Evolutionary conservation across 1,284 basidiomycete genomes (phyloP).

Genomic region (Heterobasidion occidentale): DNA sequence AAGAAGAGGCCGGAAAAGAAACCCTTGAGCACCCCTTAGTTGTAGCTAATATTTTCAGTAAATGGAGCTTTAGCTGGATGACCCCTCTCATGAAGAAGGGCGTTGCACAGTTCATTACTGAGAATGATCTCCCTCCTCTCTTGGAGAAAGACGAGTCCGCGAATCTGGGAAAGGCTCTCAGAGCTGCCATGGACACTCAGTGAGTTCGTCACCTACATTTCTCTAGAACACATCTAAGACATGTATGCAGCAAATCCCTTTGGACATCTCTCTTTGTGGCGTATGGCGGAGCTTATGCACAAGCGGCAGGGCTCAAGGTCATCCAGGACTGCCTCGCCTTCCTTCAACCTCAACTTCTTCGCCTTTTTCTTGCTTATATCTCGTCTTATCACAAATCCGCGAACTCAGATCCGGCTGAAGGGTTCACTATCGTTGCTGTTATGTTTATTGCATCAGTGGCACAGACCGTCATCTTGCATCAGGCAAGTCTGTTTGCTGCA

Average conservation of each 20-base stretch:
- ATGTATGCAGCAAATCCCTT: slow-evolving; percentile 38
- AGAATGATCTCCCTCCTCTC: slow-evolving; percentile 70
- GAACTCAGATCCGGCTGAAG: slow-evolving; percentile 37
- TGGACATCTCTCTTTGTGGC: slow-evolving; percentile 69
- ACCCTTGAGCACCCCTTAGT: slow-evolving; percentile 65
- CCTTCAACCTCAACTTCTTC: slow-evolving; percentile 84
- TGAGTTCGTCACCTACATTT: slow-evolving; percentile 18
- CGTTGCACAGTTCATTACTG: slow-evolving; percentile 53
- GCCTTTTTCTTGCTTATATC: slow-evolving; percentile 77
- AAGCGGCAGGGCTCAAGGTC: slow-evolving; percentile 66
- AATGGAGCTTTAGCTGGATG: slow-evolving; percentile 77
- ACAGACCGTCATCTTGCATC: slow-evolving; percentile 84
- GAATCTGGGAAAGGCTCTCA: slow-evolving; percentile 61
- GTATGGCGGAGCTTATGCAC: slow-evolving; percentile 73
- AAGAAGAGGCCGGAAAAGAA: slow-evolving; percentile 28
- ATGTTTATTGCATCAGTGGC: slow-evolving; percentile 77
- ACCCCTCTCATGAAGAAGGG: slow-evolving; percentile 72
- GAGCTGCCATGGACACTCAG: slow-evolving; percentile 53
- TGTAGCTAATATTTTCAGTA: slow-evolving; percentile 79
- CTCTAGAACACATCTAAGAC: neutral
- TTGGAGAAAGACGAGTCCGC: slow-evolving; percentile 66
- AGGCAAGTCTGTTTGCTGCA: slow-evolving; percentile 39
- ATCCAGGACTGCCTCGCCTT: slow-evolving; percentile 79
- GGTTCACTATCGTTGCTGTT: slow-evolving; percentile 66
- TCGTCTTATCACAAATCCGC: slow-evolving; percentile 50